Evolutionary conservation across 495 filamentous ascomycete species (phyloP).

Genomic region (Lasiosphaeria ovina): DNA sequence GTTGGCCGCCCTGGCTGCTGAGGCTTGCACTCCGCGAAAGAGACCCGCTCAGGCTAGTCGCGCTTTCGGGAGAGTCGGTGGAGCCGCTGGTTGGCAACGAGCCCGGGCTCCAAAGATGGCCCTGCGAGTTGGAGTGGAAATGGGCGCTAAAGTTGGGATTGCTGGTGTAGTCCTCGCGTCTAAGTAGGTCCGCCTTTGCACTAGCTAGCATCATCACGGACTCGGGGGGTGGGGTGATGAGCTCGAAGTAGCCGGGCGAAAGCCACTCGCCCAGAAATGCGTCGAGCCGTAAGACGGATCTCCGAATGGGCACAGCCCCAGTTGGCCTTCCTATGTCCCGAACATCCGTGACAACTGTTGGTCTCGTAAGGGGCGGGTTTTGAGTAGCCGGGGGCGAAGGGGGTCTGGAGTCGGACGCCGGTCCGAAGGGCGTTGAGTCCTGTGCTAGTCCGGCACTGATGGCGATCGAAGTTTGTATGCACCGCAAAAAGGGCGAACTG

Average conservation of each 20-base stretch:
- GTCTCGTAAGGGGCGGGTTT: slow-evolving; percentile 13
- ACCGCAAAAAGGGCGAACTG: slow-evolving; percentile 87
- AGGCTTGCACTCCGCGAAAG: slow-evolving; percentile 26
- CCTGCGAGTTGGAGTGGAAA: slow-evolving; percentile 27
- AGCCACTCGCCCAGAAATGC: slow-evolving; percentile 96
- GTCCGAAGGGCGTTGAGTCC: slow-evolving; percentile 40
- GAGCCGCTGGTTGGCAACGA: slow-evolving; percentile 9
- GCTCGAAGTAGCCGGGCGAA: slow-evolving; percentile 84
- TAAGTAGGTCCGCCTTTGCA: slow-evolving; percentile 81
- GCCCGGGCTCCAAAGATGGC: slow-evolving; percentile 42
- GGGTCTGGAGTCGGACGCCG: slow-evolving; percentile 22
- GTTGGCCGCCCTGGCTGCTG: slow-evolving; percentile 11
- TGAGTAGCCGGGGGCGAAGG: slow-evolving; percentile 4
- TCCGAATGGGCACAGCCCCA: slow-evolving; percentile 35
- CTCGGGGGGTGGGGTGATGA: slow-evolving; percentile 83
- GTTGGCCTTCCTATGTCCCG: background rate
- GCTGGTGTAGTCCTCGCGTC: slow-evolving; percentile 61
- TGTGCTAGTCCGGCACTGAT: slow-evolving; percentile 86
- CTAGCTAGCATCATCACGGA: slow-evolving; percentile 81
- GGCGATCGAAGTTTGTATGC: slow-evolving; percentile 86
- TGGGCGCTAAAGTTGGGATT: slow-evolving; percentile 40
- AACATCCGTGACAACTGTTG: slow-evolving; percentile 15
- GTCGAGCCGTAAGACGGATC: slow-evolving; percentile 73
- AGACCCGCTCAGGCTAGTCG: slow-evolving; percentile 26
- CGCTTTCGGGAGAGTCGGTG: slow-evolving; percentile 22